Evolutionary conservation across 148 eudicot genomes (phyloP).

Genomic region (Rheum nobile): DNA sequence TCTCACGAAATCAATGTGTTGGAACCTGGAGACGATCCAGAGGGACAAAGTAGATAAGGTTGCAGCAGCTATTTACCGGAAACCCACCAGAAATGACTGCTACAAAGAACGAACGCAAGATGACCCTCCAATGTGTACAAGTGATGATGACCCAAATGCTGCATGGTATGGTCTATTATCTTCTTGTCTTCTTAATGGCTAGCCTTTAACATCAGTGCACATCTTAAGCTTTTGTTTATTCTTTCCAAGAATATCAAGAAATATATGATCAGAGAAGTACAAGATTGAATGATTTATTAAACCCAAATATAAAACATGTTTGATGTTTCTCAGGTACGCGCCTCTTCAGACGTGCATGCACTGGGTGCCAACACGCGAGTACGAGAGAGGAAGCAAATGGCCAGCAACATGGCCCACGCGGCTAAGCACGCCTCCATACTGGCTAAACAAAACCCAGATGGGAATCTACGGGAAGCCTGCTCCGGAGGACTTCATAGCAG

Average conservation of each 20-base stretch:
- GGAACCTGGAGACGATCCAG: constrained; percentile 70
- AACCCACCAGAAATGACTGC: constrained; percentile 61
- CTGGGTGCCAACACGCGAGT: constrained; percentile 32
- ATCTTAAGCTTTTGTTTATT: not conserved
- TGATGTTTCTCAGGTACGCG: constrained; percentile 43
- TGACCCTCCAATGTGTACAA: constrained; percentile 59
- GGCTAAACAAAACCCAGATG: constrained; percentile 63
- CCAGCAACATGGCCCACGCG: constrained; percentile 60
- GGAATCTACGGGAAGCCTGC: constrained; percentile 87
- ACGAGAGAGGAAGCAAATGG: constrained; percentile 67
- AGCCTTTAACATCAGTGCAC: not conserved
- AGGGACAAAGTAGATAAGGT: constrained; percentile 45
- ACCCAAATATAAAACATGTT: not conserved
- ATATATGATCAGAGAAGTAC: not conserved
- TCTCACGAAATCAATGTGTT: constrained; percentile 65
- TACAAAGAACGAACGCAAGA: constrained; percentile 52
- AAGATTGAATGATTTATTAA: not conserved
- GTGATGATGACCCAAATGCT: constrained; percentile 75
- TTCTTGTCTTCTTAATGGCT: not conserved
- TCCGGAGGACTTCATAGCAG: constrained; percentile 62
- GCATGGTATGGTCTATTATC: constrained; percentile 45
- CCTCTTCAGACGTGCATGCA: constrained; percentile 76
- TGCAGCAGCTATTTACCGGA: constrained; percentile 63
- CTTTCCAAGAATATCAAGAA: not conserved
- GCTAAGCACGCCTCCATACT: constrained; percentile 45